Base-by-base conservation (phyloP, 257 asterid species). In the Haberlea rhodopensis region DNA sequence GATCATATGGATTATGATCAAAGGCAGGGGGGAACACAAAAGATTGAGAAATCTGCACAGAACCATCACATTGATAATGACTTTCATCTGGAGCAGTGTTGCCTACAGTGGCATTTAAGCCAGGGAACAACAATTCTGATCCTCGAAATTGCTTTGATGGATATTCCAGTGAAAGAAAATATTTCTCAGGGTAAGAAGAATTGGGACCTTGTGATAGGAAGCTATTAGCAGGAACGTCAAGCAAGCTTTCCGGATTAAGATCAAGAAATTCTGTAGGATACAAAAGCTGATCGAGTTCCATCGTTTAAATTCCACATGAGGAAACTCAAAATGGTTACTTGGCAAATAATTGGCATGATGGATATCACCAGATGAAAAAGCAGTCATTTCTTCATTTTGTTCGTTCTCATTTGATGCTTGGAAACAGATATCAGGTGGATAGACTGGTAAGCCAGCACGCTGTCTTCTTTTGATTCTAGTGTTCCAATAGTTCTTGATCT, bases 101-200 rank as follows among this genome's bases (percentile, higher is more conserved):
- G 56, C 71, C 34, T 22, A 68, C 37, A 58, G 60, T 29, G 37
- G 63, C 13, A 49, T 43, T 75, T 24, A 68, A 62, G 56, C 60
- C 27, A 5, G 72, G 66, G 74, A 68, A 67, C 5, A 68, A 25
- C 6, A 76, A 22, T 57, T 71, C 82, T 10, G 87, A 56, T 34
- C 61, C 81, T 7, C 83, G 79, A 16, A 77, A 70, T 59, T 89
- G 85, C 75, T 82, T 85, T 18, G 79, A 24, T 2, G 80, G 79
- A 64, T 80, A 78, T 22, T 70, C 27, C 4, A 81, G 43, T 0
- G 83, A 69, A 66, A 54, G 26, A 27, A 69, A 43, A 45, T 73
- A 28, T 15, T 53, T 74, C 56, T 46, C 65, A 11, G 45, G 53
- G 73, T 60, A 71, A 55, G 76, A 55, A 48, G 73, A 32, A 16